Conservation (phyloP, 2,329 filamentous ascomycete genomes). For the Fusarium nisikadoi region DNA sequence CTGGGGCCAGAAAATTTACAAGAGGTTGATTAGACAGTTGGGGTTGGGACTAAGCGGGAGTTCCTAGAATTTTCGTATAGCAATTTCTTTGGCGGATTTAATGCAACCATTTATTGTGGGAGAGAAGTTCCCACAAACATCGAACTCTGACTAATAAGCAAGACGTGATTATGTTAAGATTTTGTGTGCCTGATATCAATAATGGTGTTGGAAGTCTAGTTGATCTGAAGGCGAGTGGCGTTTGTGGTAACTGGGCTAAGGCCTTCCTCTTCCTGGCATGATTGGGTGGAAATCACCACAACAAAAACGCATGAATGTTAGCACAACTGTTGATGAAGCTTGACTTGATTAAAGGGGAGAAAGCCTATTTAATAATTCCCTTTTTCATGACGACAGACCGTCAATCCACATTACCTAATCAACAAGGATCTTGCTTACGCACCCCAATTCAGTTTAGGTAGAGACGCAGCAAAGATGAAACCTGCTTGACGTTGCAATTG, state of each 20-base stretch:
- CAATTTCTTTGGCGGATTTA: no score
- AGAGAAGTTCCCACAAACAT: background rate
- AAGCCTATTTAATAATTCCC: no score
- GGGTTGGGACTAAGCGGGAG: background rate
- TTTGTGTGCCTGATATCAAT: background rate
- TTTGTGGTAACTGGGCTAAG: background rate
- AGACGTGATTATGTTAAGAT: background rate
- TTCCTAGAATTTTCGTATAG: no score
- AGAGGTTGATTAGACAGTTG: background rate
- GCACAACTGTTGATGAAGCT: background rate
- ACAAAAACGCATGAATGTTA: background rate
- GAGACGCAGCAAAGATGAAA: background rate
- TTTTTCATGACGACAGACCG: background rate
- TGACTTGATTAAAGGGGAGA: background rate
- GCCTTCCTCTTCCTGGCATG: background rate
- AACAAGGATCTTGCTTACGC: constrained; percentile 18
- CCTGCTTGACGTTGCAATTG: background rate
- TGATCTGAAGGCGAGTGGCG: background rate
- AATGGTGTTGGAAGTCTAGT: background rate
- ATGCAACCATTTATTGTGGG: background rate
- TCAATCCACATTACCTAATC: constrained; percentile 15
- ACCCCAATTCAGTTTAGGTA: background rate
- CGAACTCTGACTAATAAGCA: no score
- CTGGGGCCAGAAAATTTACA: no score
- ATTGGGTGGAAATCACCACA: background rate